phyloP scores from a whole-genome alignment of 345 rosid species.

The Combretum micranthum region DNA sequence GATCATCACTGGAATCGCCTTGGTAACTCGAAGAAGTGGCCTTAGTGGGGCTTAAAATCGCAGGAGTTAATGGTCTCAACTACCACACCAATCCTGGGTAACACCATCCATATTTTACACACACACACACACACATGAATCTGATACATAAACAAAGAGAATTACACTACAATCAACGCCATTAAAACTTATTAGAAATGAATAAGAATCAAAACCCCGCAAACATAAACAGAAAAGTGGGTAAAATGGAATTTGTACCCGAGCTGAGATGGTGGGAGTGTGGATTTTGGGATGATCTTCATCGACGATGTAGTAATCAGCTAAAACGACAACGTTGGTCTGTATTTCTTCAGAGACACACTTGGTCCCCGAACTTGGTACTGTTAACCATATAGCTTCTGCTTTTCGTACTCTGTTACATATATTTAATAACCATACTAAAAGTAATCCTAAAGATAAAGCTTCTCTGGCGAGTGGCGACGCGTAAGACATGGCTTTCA shows the following conservation, averaged over 20 bases:
- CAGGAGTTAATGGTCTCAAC: no score
- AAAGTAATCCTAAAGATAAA: no score
- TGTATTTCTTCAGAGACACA: conserved; percentile 94
- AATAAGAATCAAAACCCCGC: not conserved
- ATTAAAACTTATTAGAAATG: not conserved
- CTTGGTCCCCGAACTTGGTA: conserved; percentile 80
- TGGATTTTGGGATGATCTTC: conserved; percentile 41
- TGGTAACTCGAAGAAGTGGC: no score
- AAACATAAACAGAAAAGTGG: not conserved
- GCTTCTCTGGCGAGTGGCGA: no score
- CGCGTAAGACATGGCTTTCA: no score
- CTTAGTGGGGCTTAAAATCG: no score
- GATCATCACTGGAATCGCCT: no score
- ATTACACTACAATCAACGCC: no score
- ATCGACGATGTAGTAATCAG: conserved; percentile 67
- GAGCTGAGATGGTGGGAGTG: conserved; percentile 33
- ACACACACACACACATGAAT: no score
- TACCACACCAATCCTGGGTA: no score
- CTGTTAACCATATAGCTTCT: conserved; percentile 72
- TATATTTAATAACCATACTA: not conserved
- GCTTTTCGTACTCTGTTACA: not conserved
- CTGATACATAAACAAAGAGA: no score
- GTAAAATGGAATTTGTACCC: conserved; percentile 30
- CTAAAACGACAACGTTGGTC: conserved; percentile 68
- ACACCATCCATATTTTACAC: no score